These are phyloP conservation scores for Climacium dendroides DNA, from an alignment of 225 moss, liverwort and hornwort genomes.

Conservation along the genomic window DNA sequence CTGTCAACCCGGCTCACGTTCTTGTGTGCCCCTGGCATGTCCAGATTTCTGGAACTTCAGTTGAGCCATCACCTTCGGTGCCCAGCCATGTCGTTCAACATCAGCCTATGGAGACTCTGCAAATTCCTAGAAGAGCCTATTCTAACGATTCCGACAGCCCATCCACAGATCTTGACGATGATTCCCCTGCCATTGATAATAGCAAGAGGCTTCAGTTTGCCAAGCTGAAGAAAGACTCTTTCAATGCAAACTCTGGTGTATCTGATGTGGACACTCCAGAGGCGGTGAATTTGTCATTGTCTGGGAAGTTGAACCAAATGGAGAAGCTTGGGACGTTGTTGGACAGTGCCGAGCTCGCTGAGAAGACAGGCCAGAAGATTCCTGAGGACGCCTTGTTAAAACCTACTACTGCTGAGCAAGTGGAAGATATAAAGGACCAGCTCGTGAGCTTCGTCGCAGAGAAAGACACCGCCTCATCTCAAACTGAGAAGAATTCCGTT, in stretches of 20 bases:
- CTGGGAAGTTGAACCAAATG: conserved; percentile 15
- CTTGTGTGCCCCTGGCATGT: neutral
- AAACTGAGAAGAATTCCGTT: neutral
- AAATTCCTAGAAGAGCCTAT: neutral
- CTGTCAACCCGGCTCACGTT: neutral
- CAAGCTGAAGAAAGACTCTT: neutral
- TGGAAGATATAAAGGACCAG: conserved; percentile 15
- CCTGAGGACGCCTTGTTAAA: neutral
- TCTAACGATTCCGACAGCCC: neutral
- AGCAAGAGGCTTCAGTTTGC: neutral
- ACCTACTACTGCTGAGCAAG: conserved; percentile 13
- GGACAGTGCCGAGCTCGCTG: neutral
- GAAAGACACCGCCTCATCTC: neutral
- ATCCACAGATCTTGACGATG: conserved; percentile 17
- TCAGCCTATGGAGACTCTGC: neutral
- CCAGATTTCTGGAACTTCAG: neutral
- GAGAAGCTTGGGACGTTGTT: conserved; percentile 14
- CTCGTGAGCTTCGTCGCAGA: neutral
- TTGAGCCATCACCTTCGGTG: neutral
- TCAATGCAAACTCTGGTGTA: neutral
- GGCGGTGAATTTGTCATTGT: neutral
- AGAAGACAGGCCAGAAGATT: neutral
- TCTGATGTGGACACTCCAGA: conserved; percentile 2
- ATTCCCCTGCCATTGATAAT: neutral
- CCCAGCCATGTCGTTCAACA: neutral